phyloP scores from a whole-genome alignment of 805 yeast species.

The Nakazawaea holstii region DNA sequence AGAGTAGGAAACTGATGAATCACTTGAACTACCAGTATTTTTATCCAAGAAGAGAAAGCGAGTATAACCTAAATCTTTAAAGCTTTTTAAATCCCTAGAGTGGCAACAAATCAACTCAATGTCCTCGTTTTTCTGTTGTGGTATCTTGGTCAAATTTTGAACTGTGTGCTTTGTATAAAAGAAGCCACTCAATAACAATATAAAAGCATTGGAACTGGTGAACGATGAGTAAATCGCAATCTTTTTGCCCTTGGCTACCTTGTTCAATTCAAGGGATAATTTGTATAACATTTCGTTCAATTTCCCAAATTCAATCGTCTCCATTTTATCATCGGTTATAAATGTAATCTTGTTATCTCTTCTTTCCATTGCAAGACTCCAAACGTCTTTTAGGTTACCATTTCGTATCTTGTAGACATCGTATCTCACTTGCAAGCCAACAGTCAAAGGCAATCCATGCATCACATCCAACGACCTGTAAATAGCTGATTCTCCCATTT shows the following conservation, averaged over 20 bases:
- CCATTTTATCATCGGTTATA: slow-evolving; percentile 22
- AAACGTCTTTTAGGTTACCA: slow-evolving; percentile 71
- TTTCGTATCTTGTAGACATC: slow-evolving; percentile 62
- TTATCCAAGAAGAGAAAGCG: slow-evolving; percentile 24
- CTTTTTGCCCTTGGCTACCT: slow-evolving; percentile 18
- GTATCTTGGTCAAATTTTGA: slow-evolving; percentile 8
- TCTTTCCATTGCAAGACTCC: slow-evolving; percentile 43
- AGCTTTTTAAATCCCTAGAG: slow-evolving; percentile 7
- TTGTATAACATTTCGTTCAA: slow-evolving; percentile 28
- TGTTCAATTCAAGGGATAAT: slow-evolving; percentile 18
- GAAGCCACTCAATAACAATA: slow-evolving; percentile 22
- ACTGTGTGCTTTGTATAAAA: slow-evolving; percentile 14
- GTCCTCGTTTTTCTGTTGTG: background rate
- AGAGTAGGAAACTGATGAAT: slow-evolving; percentile 19
- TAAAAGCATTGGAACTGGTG: slow-evolving; percentile 15
- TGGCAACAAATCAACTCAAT: slow-evolving; percentile 27
- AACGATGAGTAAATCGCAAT: slow-evolving; percentile 20
- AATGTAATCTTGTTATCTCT: slow-evolving; percentile 26
- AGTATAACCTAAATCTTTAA: slow-evolving; percentile 15
- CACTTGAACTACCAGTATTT: slow-evolving; percentile 14
- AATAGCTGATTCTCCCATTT: slow-evolving; percentile 64
- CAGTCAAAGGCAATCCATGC: slow-evolving; percentile 59
- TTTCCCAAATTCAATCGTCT: slow-evolving; percentile 23
- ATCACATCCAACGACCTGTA: slow-evolving; percentile 74
- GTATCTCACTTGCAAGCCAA: slow-evolving; percentile 59